Evolutionary conservation across 129 eudicot genomes (phyloP).

Genomic region (Centrapalus pauciflorus): DNA sequence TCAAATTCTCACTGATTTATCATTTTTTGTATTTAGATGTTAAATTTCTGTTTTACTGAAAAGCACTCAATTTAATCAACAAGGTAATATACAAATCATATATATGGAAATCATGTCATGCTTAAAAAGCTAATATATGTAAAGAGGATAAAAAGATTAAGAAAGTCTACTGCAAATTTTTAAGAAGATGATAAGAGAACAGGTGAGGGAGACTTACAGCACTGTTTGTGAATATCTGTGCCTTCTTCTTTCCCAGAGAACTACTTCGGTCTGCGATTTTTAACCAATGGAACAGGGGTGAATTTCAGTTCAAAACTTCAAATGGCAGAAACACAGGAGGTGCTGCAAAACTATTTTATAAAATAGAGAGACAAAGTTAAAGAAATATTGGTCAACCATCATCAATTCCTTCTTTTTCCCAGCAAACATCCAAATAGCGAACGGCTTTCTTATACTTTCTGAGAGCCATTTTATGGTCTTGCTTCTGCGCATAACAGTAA

Average conservation of each 20-base stretch:
- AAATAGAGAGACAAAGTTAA: not conserved
- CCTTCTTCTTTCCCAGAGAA: slow-evolving; percentile 63
- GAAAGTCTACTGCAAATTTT: not conserved
- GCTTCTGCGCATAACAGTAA: slow-evolving; percentile 49
- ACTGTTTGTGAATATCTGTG: slow-evolving; percentile 90
- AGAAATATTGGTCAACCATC: slow-evolving; percentile 49
- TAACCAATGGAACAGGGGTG: not conserved
- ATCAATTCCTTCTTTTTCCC: slow-evolving; percentile 97
- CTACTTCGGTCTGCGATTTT: slow-evolving; percentile 48
- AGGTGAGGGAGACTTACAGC: slow-evolving; percentile 56
- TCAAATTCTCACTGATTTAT: too few relatives aligned
- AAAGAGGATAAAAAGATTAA: not conserved
- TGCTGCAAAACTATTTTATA: not conserved
- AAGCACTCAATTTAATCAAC: not conserved
- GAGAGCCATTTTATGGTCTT: slow-evolving; percentile 88
- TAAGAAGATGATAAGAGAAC: not conserved
- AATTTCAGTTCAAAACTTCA: slow-evolving; percentile 8
- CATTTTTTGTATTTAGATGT: not conserved
- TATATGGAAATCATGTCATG: not conserved
- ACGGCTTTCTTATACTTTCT: slow-evolving; percentile 90
- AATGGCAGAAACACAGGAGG: not conserved
- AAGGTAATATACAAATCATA: not conserved
- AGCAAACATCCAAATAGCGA: slow-evolving; percentile 83
- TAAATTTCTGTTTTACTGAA: not conserved
- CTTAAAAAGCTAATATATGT: not conserved